Evolutionary conservation across 768 basidiomycete genomes (phyloP), one percentile per base, ranked within the genome.

Genomic region (Candolleomyces eurysporus): DNA sequence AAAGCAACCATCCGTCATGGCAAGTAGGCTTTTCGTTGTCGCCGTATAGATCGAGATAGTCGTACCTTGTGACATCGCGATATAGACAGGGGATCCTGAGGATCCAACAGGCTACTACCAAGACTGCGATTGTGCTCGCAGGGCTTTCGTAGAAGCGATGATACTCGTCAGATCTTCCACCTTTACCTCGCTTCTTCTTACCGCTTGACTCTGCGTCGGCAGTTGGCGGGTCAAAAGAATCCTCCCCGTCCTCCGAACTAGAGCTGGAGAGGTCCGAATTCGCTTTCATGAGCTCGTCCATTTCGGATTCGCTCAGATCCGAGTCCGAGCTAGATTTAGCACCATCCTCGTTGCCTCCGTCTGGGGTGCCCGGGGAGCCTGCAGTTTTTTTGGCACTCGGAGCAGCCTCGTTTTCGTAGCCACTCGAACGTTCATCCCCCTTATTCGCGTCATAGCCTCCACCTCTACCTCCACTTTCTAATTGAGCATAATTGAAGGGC

Each of bases 71-170:
- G 54, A 96, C 82, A 68, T 97, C 94, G 67, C 80, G 82, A 67
- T 87, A 90, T 66, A 90, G 76, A 11, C 91, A 76, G 0, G 94
- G 93, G 42, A 94, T 71, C 19, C 94, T 82, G 71, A 96, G 68
- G 21, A 83, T 86, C 92, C 92, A 94, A 64, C 89, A 90, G 2
- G 84, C 90, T 4, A 94, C 71, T 17, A 90, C 76, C 4, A 96
- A 77, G 46, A 94, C 80, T 3, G 88, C 85, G 32, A 97, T 76
- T 31, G 83, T 81, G 63, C 76, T 81, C 39, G 72, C 66, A 16
- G 78, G 76, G 40, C 72, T 72, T 66, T 82, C 82, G 62, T 77
- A 74, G 46, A 59, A 59, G 45, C 55, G 43, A 30, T 52, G 54
- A 26, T 61, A 59, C 21, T 49, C 16, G 10, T 11, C 21, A 32